Conservation (phyloP, 2,329 filamentous ascomycete genomes). For the Nannizzia gypsea region DNA sequence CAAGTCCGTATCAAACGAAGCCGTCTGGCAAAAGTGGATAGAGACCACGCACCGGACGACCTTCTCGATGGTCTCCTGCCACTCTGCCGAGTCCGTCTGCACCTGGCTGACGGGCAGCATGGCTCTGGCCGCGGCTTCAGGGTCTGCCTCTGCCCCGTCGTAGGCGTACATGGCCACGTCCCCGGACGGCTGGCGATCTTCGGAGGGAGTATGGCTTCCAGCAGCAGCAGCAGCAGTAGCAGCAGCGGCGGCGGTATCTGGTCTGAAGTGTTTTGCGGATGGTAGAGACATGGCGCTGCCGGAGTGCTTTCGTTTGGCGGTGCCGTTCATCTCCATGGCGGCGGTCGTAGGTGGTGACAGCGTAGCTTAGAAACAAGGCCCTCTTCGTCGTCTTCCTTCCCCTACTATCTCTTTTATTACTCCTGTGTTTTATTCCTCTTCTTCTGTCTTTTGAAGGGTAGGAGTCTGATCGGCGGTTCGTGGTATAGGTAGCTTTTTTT, state of each 20-base stretch:
- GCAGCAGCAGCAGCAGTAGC: conserved; percentile 24
- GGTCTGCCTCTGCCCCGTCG: conserved; percentile 30
- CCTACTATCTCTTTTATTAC: background rate
- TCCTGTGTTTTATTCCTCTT: background rate
- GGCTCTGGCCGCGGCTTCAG: conserved; percentile 30
- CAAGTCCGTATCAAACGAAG: conserved; percentile 93
- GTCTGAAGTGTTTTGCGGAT: conserved; percentile 44
- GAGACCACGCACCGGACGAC: conserved; percentile 94
- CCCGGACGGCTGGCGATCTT: conserved; percentile 30
- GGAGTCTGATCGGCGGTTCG: background rate
- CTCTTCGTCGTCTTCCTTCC: background rate
- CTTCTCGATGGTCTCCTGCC: conserved; percentile 89
- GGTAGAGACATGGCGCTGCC: conserved; percentile 40
- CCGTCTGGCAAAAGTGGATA: conserved; percentile 98
- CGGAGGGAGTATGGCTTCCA: conserved; percentile 22
- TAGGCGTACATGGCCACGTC: conserved; percentile 21
- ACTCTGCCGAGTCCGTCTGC: conserved; percentile 58
- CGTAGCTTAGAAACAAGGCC: background rate
- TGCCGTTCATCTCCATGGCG: conserved; percentile 40
- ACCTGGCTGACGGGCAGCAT: conserved; percentile 8
- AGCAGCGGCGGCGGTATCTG: conserved; percentile 29
- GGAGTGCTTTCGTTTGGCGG: conserved; percentile 45
- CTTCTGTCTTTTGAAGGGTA: background rate
- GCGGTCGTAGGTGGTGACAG: background rate
- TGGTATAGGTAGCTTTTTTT: too few relatives aligned